Base-by-base conservation (phyloP, 495 filamentous ascomycete species). In the Penicillium psychrofluorescens region DNA sequence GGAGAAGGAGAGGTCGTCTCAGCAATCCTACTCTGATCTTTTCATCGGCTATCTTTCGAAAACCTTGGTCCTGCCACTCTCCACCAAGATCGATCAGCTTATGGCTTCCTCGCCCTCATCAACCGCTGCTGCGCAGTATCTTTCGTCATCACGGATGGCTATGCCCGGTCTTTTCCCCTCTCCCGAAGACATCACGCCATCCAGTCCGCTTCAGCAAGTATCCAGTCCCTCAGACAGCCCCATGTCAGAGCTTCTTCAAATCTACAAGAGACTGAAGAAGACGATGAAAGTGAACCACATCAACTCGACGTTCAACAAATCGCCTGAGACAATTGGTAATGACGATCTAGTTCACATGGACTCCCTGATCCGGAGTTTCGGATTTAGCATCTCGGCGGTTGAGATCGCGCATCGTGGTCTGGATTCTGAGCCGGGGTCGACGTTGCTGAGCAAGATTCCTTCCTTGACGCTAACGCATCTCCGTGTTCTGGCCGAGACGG, bases 341-440 rank as follows among this genome's bases (percentile, higher is more conserved):
- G 72, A 79, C 33, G 74, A 79, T 29, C 58, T 90, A 32, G 68
- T 74, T 5, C 70, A 77, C 33, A 83, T 78, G 8, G 85, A 90
- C 51, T 78, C 79, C 1, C 58, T 97, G 35, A 82, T 86, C 30
- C 72, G 71, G 38, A 77, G 81, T 35, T 80, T 97, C 12, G 92
- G 89, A 0, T 88, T 77, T 63, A 89, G 91, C n/a, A 90, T 99
- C 40, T 80, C 91, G 2, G 81, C 88, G 0, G 80, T 85, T 6
- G 92, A 99, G 62, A 96, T 99, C 44, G 80, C 88, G 36, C 91
- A 95, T 56, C 85, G 92, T 41, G 92, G 94, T 11, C 69, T 89
- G 2, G 84, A 86, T 44, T 83, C 85, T 4, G 80, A 88, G 34
- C 78, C 80, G 30, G 86, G 85, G 13, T 71, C 74, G 52, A 90